These are phyloP conservation scores for Pestalotiopsis sp. DNA, from an alignment of 2,329 filamentous ascomycete genomes.

Conservation along the genomic window DNA sequence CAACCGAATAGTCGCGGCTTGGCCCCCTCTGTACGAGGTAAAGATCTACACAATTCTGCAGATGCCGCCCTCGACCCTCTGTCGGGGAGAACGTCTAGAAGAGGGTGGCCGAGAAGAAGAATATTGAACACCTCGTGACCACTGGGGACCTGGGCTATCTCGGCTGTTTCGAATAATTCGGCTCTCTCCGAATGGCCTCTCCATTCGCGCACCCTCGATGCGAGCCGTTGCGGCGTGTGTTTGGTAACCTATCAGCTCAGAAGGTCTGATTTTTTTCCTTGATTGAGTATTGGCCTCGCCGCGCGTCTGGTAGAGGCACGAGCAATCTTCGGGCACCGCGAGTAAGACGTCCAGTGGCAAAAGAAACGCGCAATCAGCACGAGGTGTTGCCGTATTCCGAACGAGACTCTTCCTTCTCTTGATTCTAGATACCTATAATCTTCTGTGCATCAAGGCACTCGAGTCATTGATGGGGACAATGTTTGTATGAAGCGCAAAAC, in stretches of 20 bases:
- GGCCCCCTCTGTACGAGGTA: not conserved
- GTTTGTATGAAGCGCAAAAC: not conserved
- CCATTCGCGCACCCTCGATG: no score
- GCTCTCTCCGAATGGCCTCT: no score
- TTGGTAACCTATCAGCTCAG: not conserved
- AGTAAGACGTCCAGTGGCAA: not conserved
- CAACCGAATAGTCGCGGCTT: conserved; percentile 5
- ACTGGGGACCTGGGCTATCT: no score
- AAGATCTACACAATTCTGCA: not conserved
- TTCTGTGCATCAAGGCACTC: not conserved
- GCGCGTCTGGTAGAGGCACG: not conserved
- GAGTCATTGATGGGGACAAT: not conserved
- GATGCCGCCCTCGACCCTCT: not conserved
- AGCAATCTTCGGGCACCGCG: no score
- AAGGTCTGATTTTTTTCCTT: not conserved
- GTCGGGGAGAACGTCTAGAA: not conserved
- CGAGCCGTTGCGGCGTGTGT: not conserved
- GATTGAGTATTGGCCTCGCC: not conserved
- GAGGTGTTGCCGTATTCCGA: not conserved
- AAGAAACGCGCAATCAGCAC: not conserved
- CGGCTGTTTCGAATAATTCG: no score
- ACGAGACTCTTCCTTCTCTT: not conserved
- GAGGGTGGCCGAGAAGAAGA: not conserved
- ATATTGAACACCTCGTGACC: no score
- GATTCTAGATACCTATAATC: not conserved